A percentile compares a stretch with the other conserved stretches of the same genome.
These are phyloP conservation scores for Pterocarpus macrocarpus DNA, from an alignment of 306 rosid species.

Conservation along the genomic window DNA sequence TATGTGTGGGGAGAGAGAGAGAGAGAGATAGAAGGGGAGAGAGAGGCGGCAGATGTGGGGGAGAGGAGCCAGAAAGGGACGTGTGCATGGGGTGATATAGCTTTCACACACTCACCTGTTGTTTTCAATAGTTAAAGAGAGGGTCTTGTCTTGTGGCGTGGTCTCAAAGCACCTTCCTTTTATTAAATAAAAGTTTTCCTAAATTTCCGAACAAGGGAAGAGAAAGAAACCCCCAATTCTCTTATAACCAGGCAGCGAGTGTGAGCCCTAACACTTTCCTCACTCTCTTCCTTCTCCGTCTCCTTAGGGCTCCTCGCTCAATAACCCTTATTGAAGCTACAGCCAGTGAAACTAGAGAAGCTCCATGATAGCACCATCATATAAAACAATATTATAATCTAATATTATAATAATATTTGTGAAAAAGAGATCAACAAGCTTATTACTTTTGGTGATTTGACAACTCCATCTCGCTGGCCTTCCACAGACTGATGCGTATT, in stretches of 20 bases:
- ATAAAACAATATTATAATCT: background rate
- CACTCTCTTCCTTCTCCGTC: slow-evolving; percentile 49
- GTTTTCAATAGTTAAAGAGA: slow-evolving; percentile 82
- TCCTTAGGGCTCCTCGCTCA: slow-evolving; percentile 62
- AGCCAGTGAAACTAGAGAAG: slow-evolving; percentile 54
- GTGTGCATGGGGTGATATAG: slow-evolving; percentile 99
- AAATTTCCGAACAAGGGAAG: slow-evolving; percentile 66
- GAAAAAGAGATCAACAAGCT: slow-evolving; percentile 43
- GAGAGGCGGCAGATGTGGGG: slow-evolving; percentile 99
- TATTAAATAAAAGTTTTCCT: slow-evolving; percentile 42
- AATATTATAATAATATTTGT: slow-evolving; percentile 24
- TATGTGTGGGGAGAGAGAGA: slow-evolving; percentile 53
- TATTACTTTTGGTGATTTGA: slow-evolving; percentile 80
- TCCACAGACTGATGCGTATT: slow-evolving; percentile 78
- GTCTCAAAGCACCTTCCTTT: slow-evolving; percentile 42
- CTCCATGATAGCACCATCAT: slow-evolving; percentile 57
- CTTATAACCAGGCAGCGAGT: no score
- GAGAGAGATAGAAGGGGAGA: no score
- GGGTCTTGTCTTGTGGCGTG: slow-evolving; percentile 76
- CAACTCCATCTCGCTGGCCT: slow-evolving; percentile 81
- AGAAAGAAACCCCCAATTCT: background rate
- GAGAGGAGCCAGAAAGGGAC: slow-evolving; percentile 99
- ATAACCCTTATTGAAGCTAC: slow-evolving; percentile 37
- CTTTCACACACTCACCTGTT: slow-evolving; percentile 93
- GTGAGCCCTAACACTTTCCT: slow-evolving; percentile 37